phyloP scores from a whole-genome alignment of 2,329 filamentous ascomycete species.

The Madurella mycetomatis region DNA sequence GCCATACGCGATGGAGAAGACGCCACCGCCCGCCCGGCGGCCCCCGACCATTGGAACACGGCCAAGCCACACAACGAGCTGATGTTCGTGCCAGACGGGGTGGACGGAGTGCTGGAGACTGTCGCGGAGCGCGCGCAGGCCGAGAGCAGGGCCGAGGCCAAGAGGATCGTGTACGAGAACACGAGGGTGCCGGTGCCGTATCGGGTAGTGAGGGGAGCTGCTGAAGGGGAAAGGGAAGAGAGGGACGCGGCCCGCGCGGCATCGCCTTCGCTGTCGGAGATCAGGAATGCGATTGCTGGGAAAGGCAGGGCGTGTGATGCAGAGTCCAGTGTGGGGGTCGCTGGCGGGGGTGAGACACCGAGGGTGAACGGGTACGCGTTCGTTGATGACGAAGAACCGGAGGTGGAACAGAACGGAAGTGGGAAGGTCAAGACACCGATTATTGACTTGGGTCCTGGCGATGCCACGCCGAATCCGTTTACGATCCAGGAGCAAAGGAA shows the following conservation, averaged over 20 bases:
- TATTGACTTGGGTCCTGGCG: conserved; percentile 55
- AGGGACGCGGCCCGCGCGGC: conserved; percentile 51
- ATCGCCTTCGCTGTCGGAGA: conserved; percentile 78
- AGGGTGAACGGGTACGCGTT: conserved; percentile 91
- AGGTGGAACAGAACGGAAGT: conserved; percentile 33
- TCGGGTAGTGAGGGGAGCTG: neutral
- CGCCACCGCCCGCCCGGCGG: conserved; percentile 65
- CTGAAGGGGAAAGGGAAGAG: conserved; percentile 10
- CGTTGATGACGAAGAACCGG: conserved; percentile 73
- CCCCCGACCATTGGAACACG: conserved; percentile 67
- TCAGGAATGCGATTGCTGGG: conserved; percentile 79
- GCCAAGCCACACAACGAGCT: conserved; percentile 71
- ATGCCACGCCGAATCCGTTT: conserved; percentile 73
- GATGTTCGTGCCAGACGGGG: conserved; percentile 75
- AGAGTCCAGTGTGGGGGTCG: conserved; percentile 49
- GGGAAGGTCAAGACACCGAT: conserved; percentile 25
- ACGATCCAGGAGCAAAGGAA: conserved; percentile 68
- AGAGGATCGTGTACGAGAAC: conserved; percentile 74
- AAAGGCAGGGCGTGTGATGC: conserved; percentile 58
- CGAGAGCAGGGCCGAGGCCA: conserved; percentile 69
- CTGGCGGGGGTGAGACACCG: conserved; percentile 70
- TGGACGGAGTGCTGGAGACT: conserved; percentile 58
- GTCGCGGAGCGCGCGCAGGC: conserved; percentile 64
- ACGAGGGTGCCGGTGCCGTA: conserved; percentile 63
- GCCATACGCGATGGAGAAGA: conserved; percentile 60